Percentiles rank a stretch among this genome's conserved stretches.
phyloP scores from a whole-genome alignment of 1,284 basidiomycete genomes.

The Puccinia brachypodii region DNA sequence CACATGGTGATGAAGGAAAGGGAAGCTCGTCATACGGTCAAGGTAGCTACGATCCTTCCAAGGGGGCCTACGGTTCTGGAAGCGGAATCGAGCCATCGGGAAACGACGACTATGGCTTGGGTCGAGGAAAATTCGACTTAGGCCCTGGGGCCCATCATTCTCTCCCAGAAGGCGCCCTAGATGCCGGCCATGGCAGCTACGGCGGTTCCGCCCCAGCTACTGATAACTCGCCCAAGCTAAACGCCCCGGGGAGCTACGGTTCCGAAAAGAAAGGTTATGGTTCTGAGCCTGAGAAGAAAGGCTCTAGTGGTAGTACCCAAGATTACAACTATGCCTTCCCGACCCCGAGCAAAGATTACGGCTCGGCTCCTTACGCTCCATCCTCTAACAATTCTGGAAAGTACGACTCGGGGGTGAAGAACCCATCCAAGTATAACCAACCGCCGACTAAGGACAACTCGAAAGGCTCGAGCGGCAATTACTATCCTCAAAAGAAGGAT shows the following conservation, averaged over 20 bases:
- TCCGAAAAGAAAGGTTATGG: not conserved
- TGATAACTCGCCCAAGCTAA: not conserved
- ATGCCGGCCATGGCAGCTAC: not conserved
- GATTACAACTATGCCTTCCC: not conserved
- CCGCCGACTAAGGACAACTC: not conserved
- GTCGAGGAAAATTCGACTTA: not conserved
- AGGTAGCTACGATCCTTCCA: slow-evolving; percentile 5
- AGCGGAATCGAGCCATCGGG: not conserved
- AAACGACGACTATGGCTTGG: not conserved
- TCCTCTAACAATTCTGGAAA: not conserved
- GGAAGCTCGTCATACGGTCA: not conserved
- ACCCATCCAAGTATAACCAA: not conserved
- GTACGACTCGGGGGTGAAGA: not conserved
- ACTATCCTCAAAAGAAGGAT: not conserved
- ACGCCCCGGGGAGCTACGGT: not conserved
- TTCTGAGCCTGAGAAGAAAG: not conserved
- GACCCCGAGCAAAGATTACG: not conserved
- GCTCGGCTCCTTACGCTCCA: not conserved
- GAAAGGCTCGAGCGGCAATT: not conserved
- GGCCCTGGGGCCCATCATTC: slow-evolving; percentile 4
- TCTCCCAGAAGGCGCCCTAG: not conserved
- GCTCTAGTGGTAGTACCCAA: not conserved
- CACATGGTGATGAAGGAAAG: not conserved
- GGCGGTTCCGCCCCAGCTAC: not conserved
- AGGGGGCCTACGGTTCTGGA: not conserved